Base-by-base conservation (phyloP, 805 yeast genomes). In the Yarrowia osloensis region DNA sequence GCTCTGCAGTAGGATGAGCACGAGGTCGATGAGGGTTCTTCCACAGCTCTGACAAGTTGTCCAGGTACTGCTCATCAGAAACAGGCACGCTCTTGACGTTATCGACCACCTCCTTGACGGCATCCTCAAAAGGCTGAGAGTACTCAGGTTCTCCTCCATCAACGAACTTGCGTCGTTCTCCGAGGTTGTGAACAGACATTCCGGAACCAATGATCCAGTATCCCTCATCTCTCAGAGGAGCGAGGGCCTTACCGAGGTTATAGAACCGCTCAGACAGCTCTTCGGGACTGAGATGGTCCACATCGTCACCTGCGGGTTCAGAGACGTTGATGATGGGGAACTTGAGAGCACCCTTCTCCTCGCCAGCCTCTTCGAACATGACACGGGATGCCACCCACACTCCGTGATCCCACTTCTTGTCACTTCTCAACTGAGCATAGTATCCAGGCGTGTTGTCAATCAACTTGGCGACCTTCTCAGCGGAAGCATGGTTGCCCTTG, bases 1-100 rank as follows among this genome's bases (percentile, higher is more conserved):
- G 96, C 70, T 90, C 96, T 61, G 86, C 77, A 0, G 93, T 86
- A 11, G 96, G 96, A 75, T 90, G 96, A 0, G 94, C 88, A 4
- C 74, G 71, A 1, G 73, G 68, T 5, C 75, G 70, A 17, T 74
- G 71, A 55, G 78, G 72, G 57, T 86, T 70, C 4, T 74, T 71
- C 31, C 81, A 74, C 13, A 87, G 77, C 24, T 73, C 73, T 0
- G 72, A 71, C 46, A 84, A 73, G 40, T 82, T 74, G 12, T 75
- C 77, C 19, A 68, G 71, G 3, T 77, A 75, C 17, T 70, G 69
- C n/a, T 72, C 59, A 5, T 70, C 55, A 11, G 71, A 66, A 3
- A 88, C 69, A 8, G 83, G 79, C 1, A 74, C 72, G 2, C 42
- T n/a, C 29, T 22, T 46, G 44, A 61, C 66, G n/a, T 44, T 46